Conservation (phyloP, 148 eudicot species). For the Fagopyrum tataricum region DNA sequence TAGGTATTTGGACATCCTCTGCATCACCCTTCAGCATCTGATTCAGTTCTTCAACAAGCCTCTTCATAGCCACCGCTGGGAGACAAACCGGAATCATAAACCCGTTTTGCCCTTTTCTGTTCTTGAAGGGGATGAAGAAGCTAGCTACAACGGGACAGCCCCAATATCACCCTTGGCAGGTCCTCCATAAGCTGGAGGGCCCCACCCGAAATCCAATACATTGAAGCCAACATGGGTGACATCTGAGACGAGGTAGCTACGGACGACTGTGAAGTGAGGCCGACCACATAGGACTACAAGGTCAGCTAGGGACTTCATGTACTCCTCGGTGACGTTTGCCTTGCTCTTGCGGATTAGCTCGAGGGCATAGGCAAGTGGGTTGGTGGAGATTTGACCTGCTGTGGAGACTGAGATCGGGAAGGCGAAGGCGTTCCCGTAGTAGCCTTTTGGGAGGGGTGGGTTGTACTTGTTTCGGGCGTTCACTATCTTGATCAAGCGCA, state of each 20-base stretch:
- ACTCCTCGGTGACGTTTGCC: constrained; percentile 20
- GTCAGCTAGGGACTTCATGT: constrained; percentile 17
- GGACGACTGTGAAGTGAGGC: constrained; percentile 9
- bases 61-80: constrained; percentile 17
- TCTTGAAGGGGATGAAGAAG: constrained; percentile 14
- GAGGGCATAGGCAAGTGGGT: constrained; percentile 22
- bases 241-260: constrained; percentile 22
- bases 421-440: constrained; percentile 25
- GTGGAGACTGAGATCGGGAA: constrained; percentile 10
- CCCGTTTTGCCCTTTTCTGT: constrained; percentile 19
- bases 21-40: constrained; percentile 4
- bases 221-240: constrained; percentile 5
- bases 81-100: constrained; percentile 21
- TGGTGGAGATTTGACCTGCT: constrained; percentile 14
- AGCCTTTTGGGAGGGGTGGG: constrained; percentile 20
- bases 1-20: background rate
- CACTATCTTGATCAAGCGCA: constrained; percentile 9
- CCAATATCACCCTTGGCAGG: constrained; percentile 17
- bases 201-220: constrained; percentile 30
- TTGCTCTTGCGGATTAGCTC: constrained; percentile 21
- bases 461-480: constrained; percentile 16
- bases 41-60: constrained; percentile 15
- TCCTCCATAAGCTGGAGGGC: constrained; percentile 21
- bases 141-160: constrained; percentile 12
- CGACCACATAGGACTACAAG: constrained; percentile 15